These are phyloP conservation scores for Aspergillus biplanus DNA, from an alignment of 495 filamentous ascomycete species.

Conservation along the genomic window DNA sequence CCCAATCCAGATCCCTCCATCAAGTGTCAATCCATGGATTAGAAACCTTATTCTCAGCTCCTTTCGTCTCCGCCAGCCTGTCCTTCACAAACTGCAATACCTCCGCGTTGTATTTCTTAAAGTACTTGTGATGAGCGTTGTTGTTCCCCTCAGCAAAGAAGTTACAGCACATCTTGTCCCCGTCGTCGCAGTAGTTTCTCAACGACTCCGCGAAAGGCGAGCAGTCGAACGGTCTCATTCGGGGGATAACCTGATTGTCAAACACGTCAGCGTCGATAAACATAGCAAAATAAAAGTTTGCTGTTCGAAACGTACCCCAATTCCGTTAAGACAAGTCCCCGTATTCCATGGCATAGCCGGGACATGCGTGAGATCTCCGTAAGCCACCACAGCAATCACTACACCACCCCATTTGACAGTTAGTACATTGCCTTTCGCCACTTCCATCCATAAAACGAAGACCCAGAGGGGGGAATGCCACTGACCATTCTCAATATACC, in stretches of 20 bases:
- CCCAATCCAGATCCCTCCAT: no score
- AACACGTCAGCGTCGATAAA: no score
- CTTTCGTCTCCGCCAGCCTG: no score
- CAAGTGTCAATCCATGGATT: no score
- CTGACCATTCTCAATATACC: not conserved
- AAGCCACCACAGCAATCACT: not conserved
- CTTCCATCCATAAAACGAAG: not conserved
- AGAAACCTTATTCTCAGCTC: no score
- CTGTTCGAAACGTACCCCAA: not conserved
- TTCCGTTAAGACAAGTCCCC: not conserved
- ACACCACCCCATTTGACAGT: not conserved
- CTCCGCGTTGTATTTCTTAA: no score
- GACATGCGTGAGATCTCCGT: not conserved
- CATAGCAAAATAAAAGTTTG: not conserved
- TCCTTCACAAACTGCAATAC: no score
- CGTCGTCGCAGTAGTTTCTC: no score
- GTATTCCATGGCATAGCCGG: not conserved
- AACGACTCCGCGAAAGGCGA: not conserved
- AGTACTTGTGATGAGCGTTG: no score
- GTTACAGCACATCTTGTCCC: no score
- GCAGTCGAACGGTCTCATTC: not conserved
- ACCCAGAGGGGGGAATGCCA: not conserved
- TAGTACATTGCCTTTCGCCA: not conserved
- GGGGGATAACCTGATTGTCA: not conserved
- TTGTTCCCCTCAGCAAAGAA: no score